A percentile compares a stretch with the other conserved stretches of the same genome.
Evolutionary conservation across 805 yeast species (phyloP).

Genomic region (Hanseniaspora mollemarum): DNA sequence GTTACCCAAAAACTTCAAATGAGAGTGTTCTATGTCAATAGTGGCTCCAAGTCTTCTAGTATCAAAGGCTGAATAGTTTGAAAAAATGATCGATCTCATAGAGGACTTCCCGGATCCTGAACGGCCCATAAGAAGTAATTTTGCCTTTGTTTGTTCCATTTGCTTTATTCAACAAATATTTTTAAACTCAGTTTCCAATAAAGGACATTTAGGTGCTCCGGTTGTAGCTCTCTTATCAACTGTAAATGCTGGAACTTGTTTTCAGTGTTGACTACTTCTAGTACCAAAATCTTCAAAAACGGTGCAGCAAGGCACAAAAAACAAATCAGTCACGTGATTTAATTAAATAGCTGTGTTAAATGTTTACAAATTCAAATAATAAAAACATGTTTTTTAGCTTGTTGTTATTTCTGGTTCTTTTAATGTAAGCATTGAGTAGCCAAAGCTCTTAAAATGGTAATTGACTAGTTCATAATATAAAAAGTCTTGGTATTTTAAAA

Average conservation of each 20-base stretch:
- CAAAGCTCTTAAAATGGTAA: too few species aligned
- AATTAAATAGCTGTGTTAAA: neutral
- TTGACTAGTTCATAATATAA: too few species aligned
- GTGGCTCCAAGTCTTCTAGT: conserved; percentile 94
- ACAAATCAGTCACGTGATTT: neutral
- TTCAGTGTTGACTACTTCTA: too few species aligned
- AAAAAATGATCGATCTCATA: conserved; percentile 90
- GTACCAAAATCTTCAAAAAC: too few species aligned
- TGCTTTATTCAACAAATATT: neutral
- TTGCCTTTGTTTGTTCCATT: conserved; percentile 24
- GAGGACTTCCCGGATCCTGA: conserved; percentile 96
- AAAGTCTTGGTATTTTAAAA: too few species aligned
- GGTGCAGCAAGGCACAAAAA: too few species aligned
- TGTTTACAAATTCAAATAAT: neutral
- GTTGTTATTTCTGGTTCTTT: neutral
- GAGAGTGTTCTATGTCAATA: conserved; percentile 96
- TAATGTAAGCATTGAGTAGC: too few species aligned
- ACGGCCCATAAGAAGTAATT: conserved; percentile 69
- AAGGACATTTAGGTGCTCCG: too few species aligned
- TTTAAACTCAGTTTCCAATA: too few species aligned
- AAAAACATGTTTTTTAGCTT: neutral
- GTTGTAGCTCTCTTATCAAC: too few species aligned
- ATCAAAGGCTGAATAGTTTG: conserved; percentile 92
- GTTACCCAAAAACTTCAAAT: conserved; percentile 80
- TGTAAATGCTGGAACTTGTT: too few species aligned